phyloP scores from a whole-genome alignment of 208 protist species.

The Entamoeba dispar region DNA sequence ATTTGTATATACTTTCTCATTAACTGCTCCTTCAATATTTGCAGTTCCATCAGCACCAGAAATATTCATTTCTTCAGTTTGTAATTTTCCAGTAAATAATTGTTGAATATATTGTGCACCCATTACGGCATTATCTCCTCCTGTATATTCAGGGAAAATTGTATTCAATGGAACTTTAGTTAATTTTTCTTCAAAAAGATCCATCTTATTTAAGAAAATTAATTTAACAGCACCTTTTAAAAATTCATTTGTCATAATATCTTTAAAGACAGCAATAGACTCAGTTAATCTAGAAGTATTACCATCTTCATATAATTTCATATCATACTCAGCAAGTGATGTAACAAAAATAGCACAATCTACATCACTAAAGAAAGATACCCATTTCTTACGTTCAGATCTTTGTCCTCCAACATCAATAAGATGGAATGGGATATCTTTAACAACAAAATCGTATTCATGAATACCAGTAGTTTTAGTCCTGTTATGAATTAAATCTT shows the following conservation, averaged over 20 bases:
- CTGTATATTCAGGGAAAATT: slow-evolving; percentile 48
- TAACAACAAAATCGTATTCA: slow-evolving; percentile 45
- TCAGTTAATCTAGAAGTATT: slow-evolving; percentile 51
- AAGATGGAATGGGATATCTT: slow-evolving; percentile 24
- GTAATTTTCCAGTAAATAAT: not conserved
- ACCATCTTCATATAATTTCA: slow-evolving; percentile 44
- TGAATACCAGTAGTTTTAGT: slow-evolving; percentile 56
- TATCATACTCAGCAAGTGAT: slow-evolving; percentile 46
- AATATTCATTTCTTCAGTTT: not conserved
- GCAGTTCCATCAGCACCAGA: not conserved
- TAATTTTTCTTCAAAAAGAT: slow-evolving; percentile 55
- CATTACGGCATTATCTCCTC: slow-evolving; percentile 15
- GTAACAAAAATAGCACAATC: slow-evolving; percentile 47
- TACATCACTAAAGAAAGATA: slow-evolving; percentile 56
- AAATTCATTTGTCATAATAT: slow-evolving; percentile 48
- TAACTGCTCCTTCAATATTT: not conserved
- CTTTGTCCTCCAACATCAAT: slow-evolving; percentile 59
- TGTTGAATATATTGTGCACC: slow-evolving; percentile 6
- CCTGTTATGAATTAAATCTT: slow-evolving; percentile 18
- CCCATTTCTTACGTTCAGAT: slow-evolving; percentile 53
- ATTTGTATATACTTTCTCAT: not conserved
- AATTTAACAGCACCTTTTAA: slow-evolving; percentile 45
- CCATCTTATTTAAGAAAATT: slow-evolving; percentile 59
- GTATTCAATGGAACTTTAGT: slow-evolving; percentile 30
- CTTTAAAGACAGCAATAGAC: slow-evolving; percentile 47